Base-by-base conservation (phyloP, 1,139 yeast species). In the Zygosaccharomyces pseudobailii region DNA sequence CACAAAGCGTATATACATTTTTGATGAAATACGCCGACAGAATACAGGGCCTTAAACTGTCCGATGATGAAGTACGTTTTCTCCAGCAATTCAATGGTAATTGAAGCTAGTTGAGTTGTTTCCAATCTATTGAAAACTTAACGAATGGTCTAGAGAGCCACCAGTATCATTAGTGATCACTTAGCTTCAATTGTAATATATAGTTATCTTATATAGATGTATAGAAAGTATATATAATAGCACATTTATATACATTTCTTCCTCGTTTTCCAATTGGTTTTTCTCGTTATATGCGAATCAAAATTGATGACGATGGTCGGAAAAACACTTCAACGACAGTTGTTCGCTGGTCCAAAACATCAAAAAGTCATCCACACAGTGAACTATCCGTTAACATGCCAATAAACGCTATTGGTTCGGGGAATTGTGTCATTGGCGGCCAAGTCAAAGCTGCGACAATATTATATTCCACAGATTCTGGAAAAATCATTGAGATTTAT, bases 401-500 rank as follows among this genome's bases (percentile, higher is more conserved):
- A 7, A 45, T 51, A 23, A 71, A 75, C 54, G 90, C 92, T 3
- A 70, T 87, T 36, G 70, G 87, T 0, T 87, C 95, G 1, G 66
- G 71, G 10, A 71, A 73, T n/a, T 94, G 85, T 6, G 77, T 86
- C 27, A 52, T 85, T 8, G 75, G 73, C 37, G 79, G 73, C 33
- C 53, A 63, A 42, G 59, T 83, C 2, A 64, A 60, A 2, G 79
- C 87, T 0, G 95, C 94, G 27, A 85, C 95, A 4, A 69, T 87
- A 25, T 72, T 84, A 35, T 86, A 74, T 63, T 80, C 87, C 2
- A 55, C 71, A 1, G 76, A 72, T 31, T 71, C 87, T 2, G 96
- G 96, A 0, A 82, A 77, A 56, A 82, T 87, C 42, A 65, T 83
- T 22, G 73, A 75, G 40, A 73, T 86, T 19, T 66, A 71, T 21